Conservation (phyloP, 1,139 yeast genomes). For the Candida glucosophila region DNA sequence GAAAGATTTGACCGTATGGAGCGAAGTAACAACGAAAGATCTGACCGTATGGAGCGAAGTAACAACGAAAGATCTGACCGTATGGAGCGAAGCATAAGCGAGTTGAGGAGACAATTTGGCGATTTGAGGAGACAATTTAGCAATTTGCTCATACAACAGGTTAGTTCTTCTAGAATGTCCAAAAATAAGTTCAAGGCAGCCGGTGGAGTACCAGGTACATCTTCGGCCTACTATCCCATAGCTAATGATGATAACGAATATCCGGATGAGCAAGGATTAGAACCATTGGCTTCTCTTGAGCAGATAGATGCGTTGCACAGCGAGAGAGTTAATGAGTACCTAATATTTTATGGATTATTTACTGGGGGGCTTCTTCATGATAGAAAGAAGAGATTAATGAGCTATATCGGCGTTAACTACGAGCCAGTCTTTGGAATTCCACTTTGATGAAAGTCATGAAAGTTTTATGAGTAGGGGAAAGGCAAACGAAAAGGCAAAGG, state of each 20-base stretch:
- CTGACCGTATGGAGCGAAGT: background rate
- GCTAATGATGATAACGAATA: slow-evolving; percentile 1
- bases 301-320: background rate
- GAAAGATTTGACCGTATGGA: background rate
- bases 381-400: background rate
- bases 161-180: background rate
- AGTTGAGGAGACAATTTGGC: no score
- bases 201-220: background rate
- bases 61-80: background rate
- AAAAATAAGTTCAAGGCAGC: background rate
- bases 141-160: no score
- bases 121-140: background rate
- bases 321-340: background rate
- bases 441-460: no score
- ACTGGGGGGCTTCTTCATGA: background rate
- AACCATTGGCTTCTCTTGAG: background rate
- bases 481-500: no score
- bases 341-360: background rate
- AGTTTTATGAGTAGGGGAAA: no score
- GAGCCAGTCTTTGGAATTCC: no score
- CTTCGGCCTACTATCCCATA: background rate
- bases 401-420: slow-evolving; percentile 1
- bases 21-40: background rate
- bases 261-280: background rate
- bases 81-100: background rate